Percentiles rank a stretch among this genome's conserved stretches.
Evolutionary conservation across 108 stramenopile species (phyloP).

Genomic region (Skeletonema marinoi): DNA sequence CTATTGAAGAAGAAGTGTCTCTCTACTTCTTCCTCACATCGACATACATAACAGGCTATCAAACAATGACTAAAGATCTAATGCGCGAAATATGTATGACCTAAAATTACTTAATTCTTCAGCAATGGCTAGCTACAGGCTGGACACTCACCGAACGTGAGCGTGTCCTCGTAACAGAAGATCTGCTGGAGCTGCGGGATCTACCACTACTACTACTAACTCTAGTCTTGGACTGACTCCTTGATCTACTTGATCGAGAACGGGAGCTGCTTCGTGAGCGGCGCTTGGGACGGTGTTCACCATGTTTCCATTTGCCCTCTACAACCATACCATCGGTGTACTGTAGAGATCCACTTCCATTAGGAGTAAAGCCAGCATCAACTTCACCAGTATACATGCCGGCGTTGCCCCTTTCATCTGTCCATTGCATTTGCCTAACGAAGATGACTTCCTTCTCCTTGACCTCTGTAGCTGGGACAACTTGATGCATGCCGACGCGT

Average conservation of each 20-base stretch:
- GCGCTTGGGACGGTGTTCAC: conserved; percentile 10
- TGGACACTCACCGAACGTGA: neutral
- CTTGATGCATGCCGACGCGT: neutral
- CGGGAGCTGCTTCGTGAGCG: conserved; percentile 1
- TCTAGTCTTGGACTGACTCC: neutral
- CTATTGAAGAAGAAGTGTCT: too few species aligned
- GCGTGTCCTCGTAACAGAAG: neutral
- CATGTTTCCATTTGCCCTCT: conserved; percentile 45
- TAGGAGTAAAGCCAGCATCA: conserved; percentile 23
- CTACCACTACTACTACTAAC: neutral
- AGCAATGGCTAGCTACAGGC: neutral
- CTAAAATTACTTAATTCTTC: neutral
- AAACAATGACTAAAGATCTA: neutral
- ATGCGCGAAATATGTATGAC: neutral
- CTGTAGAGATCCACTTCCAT: conserved; percentile 33
- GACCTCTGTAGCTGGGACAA: neutral
- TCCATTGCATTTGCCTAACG: conserved; percentile 39
- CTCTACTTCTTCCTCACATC: too few species aligned
- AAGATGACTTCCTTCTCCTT: conserved; percentile 9
- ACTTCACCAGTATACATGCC: conserved; percentile 47
- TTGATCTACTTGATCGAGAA: neutral
- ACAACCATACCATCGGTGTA: conserved; percentile 24
- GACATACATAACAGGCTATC: too few species aligned
- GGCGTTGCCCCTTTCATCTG: conserved; percentile 24
- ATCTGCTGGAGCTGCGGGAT: neutral